Evolutionary conservation across 2,329 filamentous ascomycete genomes (phyloP).

Genomic region (Elsinoe ampelina): DNA sequence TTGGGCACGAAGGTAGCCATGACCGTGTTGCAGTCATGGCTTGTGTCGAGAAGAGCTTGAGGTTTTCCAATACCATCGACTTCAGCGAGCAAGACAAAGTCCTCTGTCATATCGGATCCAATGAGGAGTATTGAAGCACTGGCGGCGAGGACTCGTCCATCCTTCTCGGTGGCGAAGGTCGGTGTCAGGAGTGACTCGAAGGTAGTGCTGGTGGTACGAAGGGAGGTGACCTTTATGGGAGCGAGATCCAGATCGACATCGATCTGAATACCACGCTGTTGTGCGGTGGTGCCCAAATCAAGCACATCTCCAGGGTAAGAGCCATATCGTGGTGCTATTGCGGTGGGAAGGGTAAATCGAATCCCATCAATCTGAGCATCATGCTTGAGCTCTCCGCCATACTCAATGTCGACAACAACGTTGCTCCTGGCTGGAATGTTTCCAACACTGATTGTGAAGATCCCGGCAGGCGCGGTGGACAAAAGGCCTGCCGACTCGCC

Average conservation of each 20-base stretch:
- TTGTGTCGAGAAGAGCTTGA: slow-evolving; percentile 51
- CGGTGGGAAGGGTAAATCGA: slow-evolving; percentile 59
- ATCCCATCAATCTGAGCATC: slow-evolving; percentile 59
- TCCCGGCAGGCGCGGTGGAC: slow-evolving; percentile 54
- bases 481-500: slow-evolving; percentile 57
- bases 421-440: slow-evolving; percentile 53
- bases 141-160: neutral
- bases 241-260: slow-evolving; percentile 52
- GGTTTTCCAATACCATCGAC: slow-evolving; percentile 53
- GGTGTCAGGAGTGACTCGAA: neutral
- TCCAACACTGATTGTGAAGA: slow-evolving; percentile 59
- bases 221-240: slow-evolving; percentile 49
- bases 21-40: slow-evolving; percentile 49
- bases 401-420: slow-evolving; percentile 53
- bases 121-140: neutral
- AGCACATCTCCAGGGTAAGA: slow-evolving; percentile 32
- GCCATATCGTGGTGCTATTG: slow-evolving; percentile 59
- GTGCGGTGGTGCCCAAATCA: slow-evolving; percentile 16
- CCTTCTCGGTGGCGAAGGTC: neutral
- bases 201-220: neutral
- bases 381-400: slow-evolving; percentile 63
- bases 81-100: slow-evolving; percentile 59
- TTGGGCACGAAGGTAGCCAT: slow-evolving; percentile 64
- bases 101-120: slow-evolving; percentile 34
- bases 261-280: slow-evolving; percentile 41